A percentile compares a stretch with the other conserved stretches of the same genome.
phyloP scores from a whole-genome alignment of 108 stramenopile genomes.

The Mediolabrus comicus region DNA sequence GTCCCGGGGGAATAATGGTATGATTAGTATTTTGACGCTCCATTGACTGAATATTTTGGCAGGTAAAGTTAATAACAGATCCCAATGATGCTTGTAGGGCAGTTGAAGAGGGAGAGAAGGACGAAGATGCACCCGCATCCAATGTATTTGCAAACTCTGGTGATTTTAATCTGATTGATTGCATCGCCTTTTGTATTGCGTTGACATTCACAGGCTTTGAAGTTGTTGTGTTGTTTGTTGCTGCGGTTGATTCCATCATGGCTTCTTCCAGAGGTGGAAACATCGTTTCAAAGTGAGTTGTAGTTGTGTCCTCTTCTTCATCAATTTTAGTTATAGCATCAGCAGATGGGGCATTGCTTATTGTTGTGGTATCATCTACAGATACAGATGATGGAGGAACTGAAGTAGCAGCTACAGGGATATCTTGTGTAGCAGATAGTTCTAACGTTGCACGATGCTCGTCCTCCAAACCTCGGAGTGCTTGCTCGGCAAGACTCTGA shows the following conservation, averaged over 20 bases:
- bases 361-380: background rate
- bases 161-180: constrained; percentile 38
- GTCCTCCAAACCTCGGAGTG: constrained; percentile 40
- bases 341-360: background rate
- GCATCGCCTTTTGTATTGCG: constrained; percentile 39
- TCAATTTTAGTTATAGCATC: background rate
- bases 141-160: constrained; percentile 37
- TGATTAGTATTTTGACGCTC: constrained; percentile 25
- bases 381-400: background rate
- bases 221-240: background rate
- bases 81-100: constrained; percentile 9
- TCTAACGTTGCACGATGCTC: constrained; percentile 33
- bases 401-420: background rate
- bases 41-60: constrained; percentile 8
- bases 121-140: constrained; percentile 36
- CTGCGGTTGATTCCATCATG: background rate
- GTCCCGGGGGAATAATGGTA: constrained; percentile 47
- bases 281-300: background rate
- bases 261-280: background rate
- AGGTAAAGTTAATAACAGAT: constrained; percentile 22
- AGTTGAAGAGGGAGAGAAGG: constrained; percentile 19
- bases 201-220: constrained; percentile 15
- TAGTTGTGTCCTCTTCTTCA: background rate
- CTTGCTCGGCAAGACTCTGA: constrained; percentile 32
- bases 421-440: background rate